These are phyloP conservation scores for Coemansia reversa DNA, from an alignment of 192 early-diverging fungal species.

Conservation along the genomic window DNA sequence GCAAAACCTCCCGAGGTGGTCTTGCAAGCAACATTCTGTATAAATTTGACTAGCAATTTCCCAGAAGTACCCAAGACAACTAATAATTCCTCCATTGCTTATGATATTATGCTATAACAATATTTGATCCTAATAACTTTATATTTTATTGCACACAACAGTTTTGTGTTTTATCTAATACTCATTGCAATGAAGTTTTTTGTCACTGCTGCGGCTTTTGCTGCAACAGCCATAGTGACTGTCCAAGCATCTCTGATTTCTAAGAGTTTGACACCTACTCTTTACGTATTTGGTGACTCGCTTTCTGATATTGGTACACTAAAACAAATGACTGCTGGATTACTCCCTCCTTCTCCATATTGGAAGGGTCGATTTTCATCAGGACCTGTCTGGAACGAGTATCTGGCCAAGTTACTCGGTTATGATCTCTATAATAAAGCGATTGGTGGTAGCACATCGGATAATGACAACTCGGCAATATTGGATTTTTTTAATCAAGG, in stretches of 20 bases:
- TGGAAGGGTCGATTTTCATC: constrained; percentile 39
- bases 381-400: constrained; percentile 42
- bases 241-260: constrained; percentile 13
- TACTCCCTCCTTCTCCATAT: constrained; percentile 28
- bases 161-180: not conserved
- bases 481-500: constrained; percentile 10
- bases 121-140: too few relatives aligned
- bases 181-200: constrained; percentile 11
- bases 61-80: too few relatives aligned
- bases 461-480: constrained; percentile 20
- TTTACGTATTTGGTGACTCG: constrained; percentile 37
- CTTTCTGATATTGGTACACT: constrained; percentile 32
- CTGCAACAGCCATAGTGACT: not conserved
- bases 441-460: constrained; percentile 23
- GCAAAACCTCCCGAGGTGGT: too few relatives aligned
- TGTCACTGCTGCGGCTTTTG: constrained; percentile 1
- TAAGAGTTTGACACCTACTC: constrained; percentile 13
- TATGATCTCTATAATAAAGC: constrained; percentile 34
- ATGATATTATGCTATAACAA: too few relatives aligned
- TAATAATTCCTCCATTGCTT: too few relatives aligned
- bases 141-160: not conserved
- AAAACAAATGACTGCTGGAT: constrained; percentile 20
- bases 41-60: too few relatives aligned
- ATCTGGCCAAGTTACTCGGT: constrained; percentile 25
- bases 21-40: too few relatives aligned